Conservation (phyloP, 2,329 filamentous ascomycete genomes). For the Allantophomopsis lycopodina region DNA sequence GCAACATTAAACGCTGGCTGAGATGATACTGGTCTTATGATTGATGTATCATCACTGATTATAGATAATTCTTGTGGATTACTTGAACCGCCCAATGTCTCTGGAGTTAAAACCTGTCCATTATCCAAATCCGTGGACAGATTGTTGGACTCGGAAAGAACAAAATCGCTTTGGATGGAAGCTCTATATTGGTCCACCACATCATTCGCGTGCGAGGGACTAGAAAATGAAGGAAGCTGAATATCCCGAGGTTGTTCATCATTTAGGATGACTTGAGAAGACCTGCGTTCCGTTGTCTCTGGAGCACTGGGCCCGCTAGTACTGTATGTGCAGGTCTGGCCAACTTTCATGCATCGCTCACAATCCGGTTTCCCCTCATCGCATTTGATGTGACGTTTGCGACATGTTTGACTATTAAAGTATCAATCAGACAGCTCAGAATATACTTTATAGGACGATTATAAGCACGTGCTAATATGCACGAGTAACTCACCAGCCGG, state of each 20-base stretch:
- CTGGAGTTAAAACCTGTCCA: too few relatives aligned
- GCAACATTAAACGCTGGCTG: slow-evolving; percentile 1
- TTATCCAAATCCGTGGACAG: too few relatives aligned
- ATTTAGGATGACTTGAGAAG: too few relatives aligned
- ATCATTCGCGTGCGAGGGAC: too few relatives aligned
- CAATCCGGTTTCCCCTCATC: slow-evolving; percentile 29
- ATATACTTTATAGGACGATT: not conserved
- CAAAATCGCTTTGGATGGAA: too few relatives aligned
- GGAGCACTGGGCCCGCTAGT: too few relatives aligned
- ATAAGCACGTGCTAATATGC: not conserved
- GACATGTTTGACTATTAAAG: slow-evolving; percentile 23
- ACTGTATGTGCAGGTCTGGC: slow-evolving; percentile 25
- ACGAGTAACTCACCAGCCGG: slow-evolving; percentile 19
- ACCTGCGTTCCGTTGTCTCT: too few relatives aligned
- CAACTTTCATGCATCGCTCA: slow-evolving; percentile 26
- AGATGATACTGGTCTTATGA: not conserved
- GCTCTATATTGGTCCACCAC: too few relatives aligned
- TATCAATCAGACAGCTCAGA: not conserved
- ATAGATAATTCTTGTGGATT: not conserved
- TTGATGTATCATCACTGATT: not conserved
- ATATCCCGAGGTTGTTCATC: too few relatives aligned
- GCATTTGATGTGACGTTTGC: slow-evolving; percentile 30
- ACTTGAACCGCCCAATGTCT: slow-evolving; percentile 3
- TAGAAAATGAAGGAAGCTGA: too few relatives aligned
- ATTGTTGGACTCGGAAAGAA: too few relatives aligned